These are phyloP conservation scores for Pecoramyces ruminantium DNA, from an alignment of 192 early-diverging fungal genomes.

Conservation along the genomic window DNA sequence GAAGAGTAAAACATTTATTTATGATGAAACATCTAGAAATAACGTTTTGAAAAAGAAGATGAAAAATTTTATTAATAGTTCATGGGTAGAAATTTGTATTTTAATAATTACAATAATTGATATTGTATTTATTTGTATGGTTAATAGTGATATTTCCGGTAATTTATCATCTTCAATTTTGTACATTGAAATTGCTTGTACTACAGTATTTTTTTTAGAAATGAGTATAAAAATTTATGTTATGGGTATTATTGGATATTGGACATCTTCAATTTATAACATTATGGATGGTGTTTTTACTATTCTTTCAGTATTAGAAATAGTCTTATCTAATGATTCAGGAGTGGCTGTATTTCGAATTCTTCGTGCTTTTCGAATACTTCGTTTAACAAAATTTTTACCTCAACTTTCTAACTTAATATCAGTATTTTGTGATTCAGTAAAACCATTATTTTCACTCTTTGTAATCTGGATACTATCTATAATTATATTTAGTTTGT, in stretches of 20 bases:
- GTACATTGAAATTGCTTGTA: background rate
- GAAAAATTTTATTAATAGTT: background rate
- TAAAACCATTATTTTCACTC: background rate
- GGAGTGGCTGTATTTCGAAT: background rate
- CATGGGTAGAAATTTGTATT: background rate
- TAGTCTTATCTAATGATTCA: background rate
- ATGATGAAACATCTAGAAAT: background rate
- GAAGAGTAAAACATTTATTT: background rate
- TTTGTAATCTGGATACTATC: background rate
- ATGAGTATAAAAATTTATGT: background rate
- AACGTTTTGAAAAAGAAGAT: background rate
- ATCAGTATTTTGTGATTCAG: background rate
- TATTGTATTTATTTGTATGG: background rate
- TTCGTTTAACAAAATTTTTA: background rate
- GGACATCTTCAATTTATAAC: background rate
- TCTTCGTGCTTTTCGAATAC: background rate
- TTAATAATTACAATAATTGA: background rate
- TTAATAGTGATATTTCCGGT: background rate
- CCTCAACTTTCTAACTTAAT: background rate
- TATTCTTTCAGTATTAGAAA: background rate
- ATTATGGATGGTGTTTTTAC: background rate
- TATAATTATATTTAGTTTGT: background rate
- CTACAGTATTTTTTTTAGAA: background rate
- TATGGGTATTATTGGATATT: background rate
- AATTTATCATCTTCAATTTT: background rate